phyloP scores from a whole-genome alignment of 805 yeast genomes.

The Zygoascus flipseniorum region DNA sequence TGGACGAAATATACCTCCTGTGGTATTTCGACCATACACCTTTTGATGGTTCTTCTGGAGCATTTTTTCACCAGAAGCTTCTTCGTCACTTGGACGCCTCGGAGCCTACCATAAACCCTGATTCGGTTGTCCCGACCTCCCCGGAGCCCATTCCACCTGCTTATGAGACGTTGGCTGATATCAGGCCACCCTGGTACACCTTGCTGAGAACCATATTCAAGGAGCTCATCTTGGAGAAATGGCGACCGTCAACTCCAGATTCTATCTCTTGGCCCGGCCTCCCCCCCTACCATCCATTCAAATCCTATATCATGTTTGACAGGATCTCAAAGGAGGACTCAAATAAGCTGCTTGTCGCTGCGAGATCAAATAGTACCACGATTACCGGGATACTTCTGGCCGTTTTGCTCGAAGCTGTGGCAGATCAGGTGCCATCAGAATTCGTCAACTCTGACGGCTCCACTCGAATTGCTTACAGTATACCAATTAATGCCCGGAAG shows the following conservation, averaged over 20 bases:
- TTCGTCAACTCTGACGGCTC: background rate
- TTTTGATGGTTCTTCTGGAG: slow-evolving; percentile 20
- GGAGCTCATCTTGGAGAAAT: background rate
- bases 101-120: background rate
- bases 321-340: slow-evolving; percentile 3
- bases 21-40: slow-evolving; percentile 19
- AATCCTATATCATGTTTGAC: slow-evolving; percentile 5
- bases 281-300: slow-evolving; percentile 3
- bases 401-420: slow-evolving; percentile 4
- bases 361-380: slow-evolving; percentile 4
- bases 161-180: slow-evolving; percentile 6
- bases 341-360: background rate
- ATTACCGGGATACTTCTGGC: slow-evolving; percentile 10
- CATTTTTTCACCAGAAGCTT: slow-evolving; percentile 13
- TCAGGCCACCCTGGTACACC: slow-evolving; percentile 6
- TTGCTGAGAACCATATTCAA: background rate
- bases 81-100: background rate
- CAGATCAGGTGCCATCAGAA: background rate
- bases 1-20: slow-evolving; percentile 6
- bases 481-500: slow-evolving; percentile 15
- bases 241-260: background rate
- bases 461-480: background rate
- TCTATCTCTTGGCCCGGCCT: slow-evolving; percentile 8
- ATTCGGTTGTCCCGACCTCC: background rate
- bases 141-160: background rate